phyloP scores from a whole-genome alignment of 2,329 filamentous ascomycete genomes.

The Cladosporium cucumerinum region DNA sequence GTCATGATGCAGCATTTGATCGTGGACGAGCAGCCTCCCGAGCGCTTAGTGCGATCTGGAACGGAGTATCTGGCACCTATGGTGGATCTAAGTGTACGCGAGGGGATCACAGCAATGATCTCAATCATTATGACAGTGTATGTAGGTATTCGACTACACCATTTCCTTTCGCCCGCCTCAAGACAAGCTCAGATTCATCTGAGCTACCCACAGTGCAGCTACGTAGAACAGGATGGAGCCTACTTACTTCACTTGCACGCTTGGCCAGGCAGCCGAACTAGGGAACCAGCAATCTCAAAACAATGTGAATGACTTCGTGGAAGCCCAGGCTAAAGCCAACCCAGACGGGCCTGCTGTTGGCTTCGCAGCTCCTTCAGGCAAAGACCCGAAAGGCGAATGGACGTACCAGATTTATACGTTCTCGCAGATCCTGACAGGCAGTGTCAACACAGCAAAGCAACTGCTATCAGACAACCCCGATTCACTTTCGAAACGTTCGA shows the following conservation, averaged over 20 bases:
- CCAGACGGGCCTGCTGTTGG: constrained; percentile 49
- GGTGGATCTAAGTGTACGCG: constrained; percentile 8
- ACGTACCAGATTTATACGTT: constrained; percentile 37
- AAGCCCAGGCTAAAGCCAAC: constrained; percentile 42
- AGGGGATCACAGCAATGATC: constrained; percentile 10
- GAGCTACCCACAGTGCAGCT: not conserved
- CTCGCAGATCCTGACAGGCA: constrained; percentile 34
- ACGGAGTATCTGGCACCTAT: not conserved
- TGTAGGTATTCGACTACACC: not conserved
- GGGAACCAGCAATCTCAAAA: constrained; percentile 39
- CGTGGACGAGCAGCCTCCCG: not conserved
- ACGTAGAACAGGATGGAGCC: constrained; percentile 14
- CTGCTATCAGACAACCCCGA: constrained; percentile 26
- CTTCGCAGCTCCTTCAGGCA: constrained; percentile 41
- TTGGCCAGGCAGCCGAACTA: constrained; percentile 52
- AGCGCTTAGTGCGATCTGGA: constrained; percentile 11
- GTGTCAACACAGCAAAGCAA: constrained; percentile 35
- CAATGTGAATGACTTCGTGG: constrained; percentile 51
- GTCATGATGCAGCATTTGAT: constrained; percentile 12
- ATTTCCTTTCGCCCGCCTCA: not conserved
- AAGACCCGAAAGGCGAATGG: constrained; percentile 17
- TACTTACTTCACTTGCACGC: constrained; percentile 61
- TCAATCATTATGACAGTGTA: constrained; percentile 1
- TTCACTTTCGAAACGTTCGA: constrained; percentile 24
- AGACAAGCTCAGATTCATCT: not conserved